Base-by-base conservation (phyloP, 75 land plant species). In the Selaginella tamariscina region DNA sequence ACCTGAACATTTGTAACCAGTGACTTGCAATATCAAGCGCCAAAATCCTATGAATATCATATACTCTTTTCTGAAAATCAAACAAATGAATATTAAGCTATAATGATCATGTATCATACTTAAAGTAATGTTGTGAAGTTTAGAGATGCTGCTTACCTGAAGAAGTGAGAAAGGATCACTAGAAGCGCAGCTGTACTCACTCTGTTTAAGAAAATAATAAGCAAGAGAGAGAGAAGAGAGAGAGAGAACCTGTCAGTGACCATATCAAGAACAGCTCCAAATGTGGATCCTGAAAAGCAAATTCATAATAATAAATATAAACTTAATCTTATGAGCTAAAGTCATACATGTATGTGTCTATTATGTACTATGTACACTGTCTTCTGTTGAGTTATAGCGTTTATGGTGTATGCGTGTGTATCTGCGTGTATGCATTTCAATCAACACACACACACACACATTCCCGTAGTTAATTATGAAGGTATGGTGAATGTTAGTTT, bases 1-100 rank as follows among this genome's bases (percentile, higher is more conserved):
- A 91, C 99, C 99, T 95, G 83, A 84, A 95, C 99, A 95, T 95
- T 72, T 95, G 99, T 64, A 95, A 55, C 99, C 99, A 95, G 67
- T 95, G 99, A 73, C 99, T 95, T 24, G 81, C 72, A 56, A 95
- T 84, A 77, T 95, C 99, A 24, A 95, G 73, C 30, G 85, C 99
- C 56, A 95, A 85, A 75, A 95, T 55, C 82, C 79, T 65, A 81
- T 71, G 65, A 95, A 77, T 66, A 91, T 80, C 11, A 39, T 5
- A 39, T 39, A 39, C 15, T 5, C 49, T 5, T 39, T 39, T 15
- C 49, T 39, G 29, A 11, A 68, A 66, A 22, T 28, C 49, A 44
- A 70, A 24, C 33, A 56, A n/a, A 22, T n/a, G 30, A 69, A 54
- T 65, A 22, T 71, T 29, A 1, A 27, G 21, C 18, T 0, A 11